phyloP scores from a whole-genome alignment of 164 flowering plant genomes.

The Paratinospora sagittata region DNA sequence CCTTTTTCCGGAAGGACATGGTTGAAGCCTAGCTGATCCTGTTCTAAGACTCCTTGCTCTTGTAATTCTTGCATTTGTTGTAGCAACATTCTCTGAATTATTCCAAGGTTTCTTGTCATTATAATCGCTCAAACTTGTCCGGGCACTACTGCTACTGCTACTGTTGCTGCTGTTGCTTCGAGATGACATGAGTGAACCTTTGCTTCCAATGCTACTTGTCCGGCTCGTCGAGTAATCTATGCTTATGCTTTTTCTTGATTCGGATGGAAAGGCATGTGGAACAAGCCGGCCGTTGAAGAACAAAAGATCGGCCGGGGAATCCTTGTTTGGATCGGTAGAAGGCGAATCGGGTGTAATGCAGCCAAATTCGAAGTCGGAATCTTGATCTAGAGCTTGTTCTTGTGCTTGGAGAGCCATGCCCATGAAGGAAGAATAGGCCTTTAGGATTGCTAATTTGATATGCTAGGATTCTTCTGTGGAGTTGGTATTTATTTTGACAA shows the following conservation, averaged over 20 bases:
- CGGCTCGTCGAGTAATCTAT: constrained; percentile 20
- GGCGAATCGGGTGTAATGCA: constrained; percentile 39
- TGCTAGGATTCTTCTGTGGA: constrained; percentile 23
- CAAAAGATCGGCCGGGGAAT: constrained; percentile 59
- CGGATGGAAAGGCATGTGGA: constrained; percentile 54
- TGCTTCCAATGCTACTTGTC: constrained; percentile 46
- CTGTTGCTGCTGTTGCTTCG: constrained; percentile 63
- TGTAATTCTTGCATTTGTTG: constrained; percentile 7
- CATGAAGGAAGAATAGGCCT: constrained; percentile 30
- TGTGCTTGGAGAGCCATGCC: constrained; percentile 20
- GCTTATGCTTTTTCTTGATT: constrained; percentile 5
- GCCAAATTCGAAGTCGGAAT: constrained; percentile 44
- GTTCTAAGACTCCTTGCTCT: constrained; percentile 3
- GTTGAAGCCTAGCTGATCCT: constrained; percentile 17
- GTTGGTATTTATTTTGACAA: constrained; percentile 3
- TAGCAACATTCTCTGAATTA: constrained; percentile 5
- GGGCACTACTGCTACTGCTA: constrained; percentile 48
- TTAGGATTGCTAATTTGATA: constrained; percentile 3
- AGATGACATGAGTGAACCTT: constrained; percentile 46
- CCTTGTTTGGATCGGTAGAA: constrained; percentile 21
- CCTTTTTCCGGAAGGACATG: constrained; percentile 32
- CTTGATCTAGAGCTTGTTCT: constrained; percentile 12
- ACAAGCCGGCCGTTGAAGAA: constrained; percentile 59
- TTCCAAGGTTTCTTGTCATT: constrained; percentile 24
- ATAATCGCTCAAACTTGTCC: constrained; percentile 40